Evolutionary conservation across 1,284 basidiomycete species (phyloP).

Genomic region (Malassezia cuniculi): DNA sequence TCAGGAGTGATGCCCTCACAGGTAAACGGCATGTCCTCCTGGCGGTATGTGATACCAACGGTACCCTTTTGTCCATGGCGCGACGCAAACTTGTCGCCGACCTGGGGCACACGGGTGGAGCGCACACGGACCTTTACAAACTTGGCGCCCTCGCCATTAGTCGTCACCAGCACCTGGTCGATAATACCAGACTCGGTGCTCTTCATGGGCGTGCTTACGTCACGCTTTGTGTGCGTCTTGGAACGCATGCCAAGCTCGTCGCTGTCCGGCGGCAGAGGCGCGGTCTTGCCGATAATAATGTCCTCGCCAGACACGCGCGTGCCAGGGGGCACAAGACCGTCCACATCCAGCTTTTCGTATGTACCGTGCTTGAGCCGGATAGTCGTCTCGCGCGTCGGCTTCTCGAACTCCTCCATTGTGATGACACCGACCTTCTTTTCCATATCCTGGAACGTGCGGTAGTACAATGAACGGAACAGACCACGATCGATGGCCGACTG

Average conservation of each 20-base stretch:
- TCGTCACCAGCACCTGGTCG: slow-evolving; percentile 92
- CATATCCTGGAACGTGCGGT: slow-evolving; percentile 88
- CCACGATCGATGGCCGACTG: slow-evolving; percentile 96
- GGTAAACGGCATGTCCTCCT: slow-evolving; percentile 99
- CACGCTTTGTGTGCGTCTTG: slow-evolving; percentile 74
- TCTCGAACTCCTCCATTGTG: slow-evolving; percentile 76
- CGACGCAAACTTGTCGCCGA: slow-evolving; percentile 97
- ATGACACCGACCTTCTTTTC: slow-evolving; percentile 93
- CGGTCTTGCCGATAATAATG: slow-evolving; percentile 98
- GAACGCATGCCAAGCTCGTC: slow-evolving; percentile 93
- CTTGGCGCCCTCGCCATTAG: slow-evolving; percentile 87
- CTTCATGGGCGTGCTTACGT: slow-evolving; percentile 94
- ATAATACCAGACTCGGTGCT: slow-evolving; percentile 95
- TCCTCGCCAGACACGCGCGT: slow-evolving; percentile 91
- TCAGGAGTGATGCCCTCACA: slow-evolving; percentile 90
- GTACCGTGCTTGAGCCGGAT: slow-evolving; percentile 94
- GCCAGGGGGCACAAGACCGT: slow-evolving; percentile 87
- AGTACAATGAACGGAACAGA: slow-evolving; percentile 95
- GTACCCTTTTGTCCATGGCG: slow-evolving; percentile 99
- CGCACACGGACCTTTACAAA: slow-evolving; percentile 97
- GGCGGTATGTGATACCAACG: slow-evolving; percentile 94
- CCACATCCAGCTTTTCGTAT: slow-evolving; percentile 94
- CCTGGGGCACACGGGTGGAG: slow-evolving; percentile 88
- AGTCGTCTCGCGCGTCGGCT: slow-evolving; percentile 82
- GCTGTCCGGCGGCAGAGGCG: slow-evolving; percentile 86